phyloP scores from a whole-genome alignment of 202 grass and related monocot genomes.

The Miscanthus sacchariflorus region DNA sequence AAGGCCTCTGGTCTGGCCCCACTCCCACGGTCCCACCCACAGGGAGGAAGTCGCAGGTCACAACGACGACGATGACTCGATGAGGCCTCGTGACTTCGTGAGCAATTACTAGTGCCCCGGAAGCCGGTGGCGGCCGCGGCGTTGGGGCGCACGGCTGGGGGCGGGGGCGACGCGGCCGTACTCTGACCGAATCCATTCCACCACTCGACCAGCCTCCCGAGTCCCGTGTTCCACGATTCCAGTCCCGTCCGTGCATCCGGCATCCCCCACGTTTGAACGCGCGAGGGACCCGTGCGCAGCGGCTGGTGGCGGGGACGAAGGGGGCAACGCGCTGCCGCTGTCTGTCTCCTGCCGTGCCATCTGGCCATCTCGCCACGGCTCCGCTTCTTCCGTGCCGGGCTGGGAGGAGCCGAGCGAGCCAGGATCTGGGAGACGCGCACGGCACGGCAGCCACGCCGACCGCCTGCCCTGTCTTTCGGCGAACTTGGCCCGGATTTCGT shows the following conservation, averaged over 20 bases:
- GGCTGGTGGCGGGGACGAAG: not conserved
- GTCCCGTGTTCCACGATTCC: constrained; percentile 14
- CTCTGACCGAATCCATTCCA: not conserved
- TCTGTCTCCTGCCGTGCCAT: not conserved
- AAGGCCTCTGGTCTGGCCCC: not conserved
- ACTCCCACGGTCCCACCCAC: not conserved
- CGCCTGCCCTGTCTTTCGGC: not conserved
- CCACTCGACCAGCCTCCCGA: not conserved
- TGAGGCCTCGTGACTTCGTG: no score
- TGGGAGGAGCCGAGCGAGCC: no score
- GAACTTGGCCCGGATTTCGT: constrained; percentile 3
- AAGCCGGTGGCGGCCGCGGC: not conserved
- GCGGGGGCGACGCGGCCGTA: not conserved
- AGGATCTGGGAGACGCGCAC: not conserved
- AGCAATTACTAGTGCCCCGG: not conserved
- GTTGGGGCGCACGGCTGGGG: not conserved
- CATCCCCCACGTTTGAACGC: not conserved
- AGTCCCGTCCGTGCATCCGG: not conserved
- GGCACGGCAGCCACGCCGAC: not conserved
- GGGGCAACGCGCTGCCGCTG: not conserved
- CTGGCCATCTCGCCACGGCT: no score
- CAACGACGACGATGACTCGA: not conserved
- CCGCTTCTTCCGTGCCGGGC: no score
- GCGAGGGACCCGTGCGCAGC: not conserved
- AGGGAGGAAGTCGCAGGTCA: no score